Conservation (phyloP, 1,284 basidiomycete genomes). For the Sparassis latifolia region DNA sequence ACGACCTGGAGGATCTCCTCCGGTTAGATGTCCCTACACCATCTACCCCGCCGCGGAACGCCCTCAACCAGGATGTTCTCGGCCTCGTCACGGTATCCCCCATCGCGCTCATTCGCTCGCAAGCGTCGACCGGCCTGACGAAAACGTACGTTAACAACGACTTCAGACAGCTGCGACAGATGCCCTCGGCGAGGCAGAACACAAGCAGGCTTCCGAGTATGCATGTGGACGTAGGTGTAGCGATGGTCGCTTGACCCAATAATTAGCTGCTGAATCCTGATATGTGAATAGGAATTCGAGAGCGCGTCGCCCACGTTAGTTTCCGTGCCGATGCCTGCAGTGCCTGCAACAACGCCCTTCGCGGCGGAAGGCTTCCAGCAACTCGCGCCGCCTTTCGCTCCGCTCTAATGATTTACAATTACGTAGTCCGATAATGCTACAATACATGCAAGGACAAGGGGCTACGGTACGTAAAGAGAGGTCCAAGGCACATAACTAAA, state of each 20-base stretch:
- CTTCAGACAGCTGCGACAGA: conserved; percentile 65
- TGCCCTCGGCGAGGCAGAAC: conserved; percentile 62
- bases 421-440: conserved; percentile 8
- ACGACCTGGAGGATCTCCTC: conserved; percentile 24
- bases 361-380: conserved; percentile 19
- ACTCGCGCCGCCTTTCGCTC: conserved; percentile 23
- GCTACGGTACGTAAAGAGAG: background rate
- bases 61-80: conserved; percentile 42
- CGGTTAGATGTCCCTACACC: conserved; percentile 24
- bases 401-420: conserved; percentile 19
- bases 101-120: conserved; percentile 63
- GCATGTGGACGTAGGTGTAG: conserved; percentile 65
- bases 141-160: conserved; percentile 75
- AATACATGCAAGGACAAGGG: conserved; percentile 1
- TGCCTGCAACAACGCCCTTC: conserved; percentile 11
- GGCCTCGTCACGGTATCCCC: conserved; percentile 56
- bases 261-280: conserved; percentile 12
- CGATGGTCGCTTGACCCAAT: conserved; percentile 20
- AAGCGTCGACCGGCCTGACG: conserved; percentile 69
- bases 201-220: conserved; percentile 76
- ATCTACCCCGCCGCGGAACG: conserved; percentile 45
- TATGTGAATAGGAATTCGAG: conserved; percentile 25
- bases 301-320: conserved; percentile 24
- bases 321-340: conserved; percentile 12
- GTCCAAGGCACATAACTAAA: conserved; percentile 5